Evolutionary conservation across 495 filamentous ascomycete species (phyloP).

Genomic region (Hyaloscypha finlandica): DNA sequence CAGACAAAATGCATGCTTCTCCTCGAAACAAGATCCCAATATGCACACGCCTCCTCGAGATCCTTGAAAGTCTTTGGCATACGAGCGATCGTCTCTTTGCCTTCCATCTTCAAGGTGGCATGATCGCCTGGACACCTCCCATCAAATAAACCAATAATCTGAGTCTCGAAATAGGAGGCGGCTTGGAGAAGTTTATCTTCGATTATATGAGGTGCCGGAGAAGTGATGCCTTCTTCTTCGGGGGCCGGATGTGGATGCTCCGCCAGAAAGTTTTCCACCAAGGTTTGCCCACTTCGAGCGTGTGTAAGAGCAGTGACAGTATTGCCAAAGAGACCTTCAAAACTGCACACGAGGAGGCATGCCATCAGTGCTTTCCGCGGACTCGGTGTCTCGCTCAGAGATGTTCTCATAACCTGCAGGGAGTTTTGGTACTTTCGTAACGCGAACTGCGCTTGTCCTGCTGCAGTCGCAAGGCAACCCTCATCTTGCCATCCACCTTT

Average conservation of each 20-base stretch:
- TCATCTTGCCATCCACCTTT: neutral
- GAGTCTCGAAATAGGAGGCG: neutral
- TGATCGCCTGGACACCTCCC: neutral
- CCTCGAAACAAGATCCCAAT: neutral
- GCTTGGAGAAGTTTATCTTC: conserved; percentile 5
- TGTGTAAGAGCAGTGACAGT: conserved; percentile 7
- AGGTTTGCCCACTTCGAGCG: conserved; percentile 8
- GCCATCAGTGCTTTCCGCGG: conserved; percentile 2
- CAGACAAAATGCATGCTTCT: conserved; percentile 1
- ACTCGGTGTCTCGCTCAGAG: neutral
- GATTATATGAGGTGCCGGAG: conserved; percentile 1
- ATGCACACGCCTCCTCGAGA: neutral
- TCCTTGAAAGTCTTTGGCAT: neutral
- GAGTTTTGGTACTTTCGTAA: conserved; percentile 7
- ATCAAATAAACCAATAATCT: conserved; percentile 7
- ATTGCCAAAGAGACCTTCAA: conserved; percentile 9
- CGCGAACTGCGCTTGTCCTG: neutral
- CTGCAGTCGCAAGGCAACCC: neutral
- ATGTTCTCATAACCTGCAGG: neutral
- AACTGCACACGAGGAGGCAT: conserved; percentile 6
- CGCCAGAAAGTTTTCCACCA: conserved; percentile 5
- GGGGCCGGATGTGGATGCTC: neutral
- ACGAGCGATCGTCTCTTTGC: neutral
- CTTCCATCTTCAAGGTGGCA: neutral
- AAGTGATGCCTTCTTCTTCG: neutral